These are phyloP conservation scores for Emericellopsis cladophorae DNA, from an alignment of 2,329 filamentous ascomycete species.

Conservation along the genomic window DNA sequence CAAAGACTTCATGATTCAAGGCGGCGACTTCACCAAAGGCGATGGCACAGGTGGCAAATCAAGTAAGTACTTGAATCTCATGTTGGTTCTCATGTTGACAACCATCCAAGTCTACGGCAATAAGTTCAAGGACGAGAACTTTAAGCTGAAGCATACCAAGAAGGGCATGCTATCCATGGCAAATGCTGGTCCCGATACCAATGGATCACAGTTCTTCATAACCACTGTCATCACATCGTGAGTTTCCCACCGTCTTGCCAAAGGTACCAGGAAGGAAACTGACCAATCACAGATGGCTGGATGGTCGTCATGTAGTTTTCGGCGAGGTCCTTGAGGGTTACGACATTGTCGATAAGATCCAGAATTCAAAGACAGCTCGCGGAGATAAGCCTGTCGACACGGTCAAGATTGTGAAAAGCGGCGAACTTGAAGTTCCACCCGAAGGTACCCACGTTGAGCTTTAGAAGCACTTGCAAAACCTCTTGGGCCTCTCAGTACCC, in stretches of 20 bases:
- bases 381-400: conserved; percentile 57
- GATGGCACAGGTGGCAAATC: conserved; percentile 80
- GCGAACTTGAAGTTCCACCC: conserved; percentile 68
- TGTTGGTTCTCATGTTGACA: neutral
- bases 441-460: conserved; percentile 93
- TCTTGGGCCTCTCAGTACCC: neutral
- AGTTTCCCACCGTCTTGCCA: conserved; percentile 13
- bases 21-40: conserved; percentile 74
- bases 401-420: conserved; percentile 72
- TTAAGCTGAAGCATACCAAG: conserved; percentile 88
- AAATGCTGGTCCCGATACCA: conserved; percentile 75
- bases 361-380: conserved; percentile 51
- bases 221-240: conserved; percentile 69
- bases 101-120: conserved; percentile 56
- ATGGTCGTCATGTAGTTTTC: conserved; percentile 77
- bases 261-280: conserved; percentile 2
- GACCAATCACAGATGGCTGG: conserved; percentile 51
- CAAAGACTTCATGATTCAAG: conserved; percentile 86
- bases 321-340: conserved; percentile 81
- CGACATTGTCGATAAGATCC: conserved; percentile 67
- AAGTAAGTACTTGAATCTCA: conserved; percentile 35
- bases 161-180: conserved; percentile 76
- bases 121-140: conserved; percentile 84
- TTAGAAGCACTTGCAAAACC: conserved; percentile 34
- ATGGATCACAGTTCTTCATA: conserved; percentile 86